phyloP scores from a whole-genome alignment of 768 basidiomycete genomes.

The Clitopilus hobsonii region DNA sequence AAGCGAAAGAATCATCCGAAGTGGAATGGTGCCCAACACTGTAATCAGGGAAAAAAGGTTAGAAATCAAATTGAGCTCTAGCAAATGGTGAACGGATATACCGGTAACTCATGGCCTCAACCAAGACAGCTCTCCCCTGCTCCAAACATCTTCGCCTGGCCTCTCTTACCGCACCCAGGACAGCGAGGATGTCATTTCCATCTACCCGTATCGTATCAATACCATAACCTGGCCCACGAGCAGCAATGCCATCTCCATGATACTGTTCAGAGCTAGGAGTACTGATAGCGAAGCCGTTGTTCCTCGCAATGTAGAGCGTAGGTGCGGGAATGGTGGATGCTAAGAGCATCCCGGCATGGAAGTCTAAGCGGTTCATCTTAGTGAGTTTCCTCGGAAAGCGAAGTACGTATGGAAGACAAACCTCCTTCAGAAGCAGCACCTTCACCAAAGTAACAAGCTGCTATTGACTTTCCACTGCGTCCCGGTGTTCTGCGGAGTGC shows the following conservation, averaged over 20 bases:
- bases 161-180: conserved; percentile 68
- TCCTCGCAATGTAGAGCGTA: conserved; percentile 68
- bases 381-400: neutral
- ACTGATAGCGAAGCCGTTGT: conserved; percentile 94
- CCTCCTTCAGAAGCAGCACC: conserved; percentile 91
- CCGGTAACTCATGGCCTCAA: conserved; percentile 93
- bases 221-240: conserved; percentile 89
- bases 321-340: conserved; percentile 75
- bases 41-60: conserved; percentile 8
- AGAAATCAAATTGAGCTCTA: conserved; percentile 1
- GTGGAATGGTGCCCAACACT: conserved; percentile 94
- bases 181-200: conserved; percentile 89
- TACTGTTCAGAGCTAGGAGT: conserved; percentile 89
- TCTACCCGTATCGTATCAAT: conserved; percentile 90
- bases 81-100: conserved; percentile 20
- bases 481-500: conserved; percentile 76
- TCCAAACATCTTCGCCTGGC: conserved; percentile 69
- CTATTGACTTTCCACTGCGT: conserved; percentile 67
- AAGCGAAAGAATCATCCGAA: conserved; percentile 94
- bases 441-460: conserved; percentile 90
- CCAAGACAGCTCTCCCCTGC: conserved; percentile 74
- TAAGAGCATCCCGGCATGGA: conserved; percentile 85
- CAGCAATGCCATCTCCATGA: conserved; percentile 89
- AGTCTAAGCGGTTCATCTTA: conserved; percentile 47
- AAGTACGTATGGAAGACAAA: conserved; percentile 14